These are phyloP conservation scores for Terfezia claveryi DNA, from an alignment of 495 filamentous ascomycete genomes.

Conservation along the genomic window DNA sequence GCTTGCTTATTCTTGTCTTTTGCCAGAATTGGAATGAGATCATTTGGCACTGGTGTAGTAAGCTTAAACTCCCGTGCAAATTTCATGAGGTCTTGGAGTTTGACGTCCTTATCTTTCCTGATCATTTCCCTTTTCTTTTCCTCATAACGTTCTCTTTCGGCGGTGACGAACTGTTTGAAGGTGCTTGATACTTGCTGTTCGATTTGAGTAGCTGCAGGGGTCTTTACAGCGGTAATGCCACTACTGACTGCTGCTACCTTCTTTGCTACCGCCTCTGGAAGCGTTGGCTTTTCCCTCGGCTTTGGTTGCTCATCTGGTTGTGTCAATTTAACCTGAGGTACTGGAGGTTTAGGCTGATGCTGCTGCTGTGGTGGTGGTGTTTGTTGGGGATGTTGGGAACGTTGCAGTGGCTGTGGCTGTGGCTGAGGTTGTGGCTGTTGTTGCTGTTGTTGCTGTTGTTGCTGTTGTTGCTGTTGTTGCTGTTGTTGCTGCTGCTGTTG, in stretches of 20 bases:
- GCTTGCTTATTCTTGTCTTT: slow-evolving; percentile 87
- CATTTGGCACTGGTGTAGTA: slow-evolving; percentile 67
- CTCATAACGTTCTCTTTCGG: slow-evolving; percentile 47
- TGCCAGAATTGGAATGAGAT: slow-evolving; percentile 82
- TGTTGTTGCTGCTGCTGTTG: neutral
- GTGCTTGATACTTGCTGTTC: slow-evolving; percentile 10
- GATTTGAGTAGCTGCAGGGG: slow-evolving; percentile 4
- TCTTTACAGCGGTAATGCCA: neutral
- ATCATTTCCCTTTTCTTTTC: slow-evolving; percentile 49
- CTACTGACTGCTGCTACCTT: slow-evolving; percentile 3
- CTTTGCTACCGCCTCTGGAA: slow-evolving; percentile 14
- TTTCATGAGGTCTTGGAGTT: slow-evolving; percentile 81
- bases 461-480: neutral
- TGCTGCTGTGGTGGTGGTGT: slow-evolving; percentile 18
- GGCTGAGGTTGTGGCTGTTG: slow-evolving; percentile 16
- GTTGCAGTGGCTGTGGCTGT: slow-evolving; percentile 15
- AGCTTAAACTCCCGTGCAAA: slow-evolving; percentile 90
- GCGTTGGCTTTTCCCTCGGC: slow-evolving; percentile 11
- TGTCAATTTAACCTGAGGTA: neutral
- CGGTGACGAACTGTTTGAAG: slow-evolving; percentile 24
- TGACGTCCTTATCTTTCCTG: slow-evolving; percentile 58
- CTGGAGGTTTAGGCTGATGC: slow-evolving; percentile 1
- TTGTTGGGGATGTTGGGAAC: slow-evolving; percentile 2
- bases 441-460: slow-evolving; percentile 4
- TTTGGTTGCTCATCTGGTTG: slow-evolving; percentile 10